A percentile compares a stretch with the other conserved stretches of the same genome.
phyloP scores from a whole-genome alignment of 2,329 filamentous ascomycete genomes.

The Alternaria arbusti region DNA sequence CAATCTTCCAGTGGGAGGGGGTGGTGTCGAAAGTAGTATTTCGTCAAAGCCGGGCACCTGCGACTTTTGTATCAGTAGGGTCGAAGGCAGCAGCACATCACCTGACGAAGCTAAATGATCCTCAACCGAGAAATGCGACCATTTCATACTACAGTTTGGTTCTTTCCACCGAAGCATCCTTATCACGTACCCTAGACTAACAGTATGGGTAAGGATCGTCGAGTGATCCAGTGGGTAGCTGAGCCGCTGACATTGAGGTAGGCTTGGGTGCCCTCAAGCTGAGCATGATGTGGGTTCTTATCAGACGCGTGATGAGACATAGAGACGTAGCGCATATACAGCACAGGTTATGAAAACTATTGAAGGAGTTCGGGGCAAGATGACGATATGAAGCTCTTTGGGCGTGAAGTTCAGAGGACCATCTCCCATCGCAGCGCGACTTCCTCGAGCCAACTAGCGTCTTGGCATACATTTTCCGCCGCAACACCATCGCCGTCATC shows the following conservation, averaged over 20 bases:
- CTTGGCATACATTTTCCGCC: conserved; percentile 17
- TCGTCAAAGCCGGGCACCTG: no score
- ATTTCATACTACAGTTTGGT: neutral
- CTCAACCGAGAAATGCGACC: neutral
- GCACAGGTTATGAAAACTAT: no score
- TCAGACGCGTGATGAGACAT: no score
- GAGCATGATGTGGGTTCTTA: no score
- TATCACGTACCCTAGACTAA: neutral
- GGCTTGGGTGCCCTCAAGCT: no score
- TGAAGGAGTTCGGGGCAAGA: no score
- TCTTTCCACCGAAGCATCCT: neutral
- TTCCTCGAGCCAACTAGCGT: neutral
- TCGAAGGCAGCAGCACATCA: neutral
- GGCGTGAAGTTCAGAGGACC: neutral
- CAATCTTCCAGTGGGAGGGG: no score
- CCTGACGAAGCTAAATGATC: neutral
- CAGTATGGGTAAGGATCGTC: neutral
- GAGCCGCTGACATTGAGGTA: no score
- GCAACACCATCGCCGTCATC: neutral
- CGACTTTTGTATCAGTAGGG: neutral
- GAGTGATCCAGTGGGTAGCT: neutral
- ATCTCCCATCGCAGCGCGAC: neutral
- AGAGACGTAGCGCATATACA: no score
- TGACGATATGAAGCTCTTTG: no score
- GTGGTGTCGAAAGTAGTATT: no score